These are phyloP conservation scores for Chrysoporthe puriensis DNA, from an alignment of 2,329 filamentous ascomycete genomes.

Conservation along the genomic window DNA sequence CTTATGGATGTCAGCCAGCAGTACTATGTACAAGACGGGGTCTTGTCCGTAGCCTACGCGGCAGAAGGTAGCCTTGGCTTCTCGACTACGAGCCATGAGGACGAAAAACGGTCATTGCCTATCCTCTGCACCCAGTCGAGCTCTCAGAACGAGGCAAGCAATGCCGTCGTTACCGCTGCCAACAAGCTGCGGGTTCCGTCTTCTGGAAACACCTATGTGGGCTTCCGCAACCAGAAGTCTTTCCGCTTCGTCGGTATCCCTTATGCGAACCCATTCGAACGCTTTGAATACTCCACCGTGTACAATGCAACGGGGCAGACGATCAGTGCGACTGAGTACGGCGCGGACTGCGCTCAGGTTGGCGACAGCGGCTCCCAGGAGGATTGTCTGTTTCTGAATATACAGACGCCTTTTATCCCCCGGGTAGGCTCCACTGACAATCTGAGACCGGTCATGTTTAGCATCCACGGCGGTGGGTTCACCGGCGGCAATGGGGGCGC, in stretches of 20 bases:
- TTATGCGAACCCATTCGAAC: constrained; percentile 22
- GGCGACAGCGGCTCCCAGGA: constrained; percentile 40
- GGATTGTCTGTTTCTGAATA: constrained; percentile 53
- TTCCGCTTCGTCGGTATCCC: constrained; percentile 38
- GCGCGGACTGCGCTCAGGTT: constrained; percentile 47
- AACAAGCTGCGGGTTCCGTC: constrained; percentile 19
- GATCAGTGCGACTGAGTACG: constrained; percentile 50
- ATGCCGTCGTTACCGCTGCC: constrained; percentile 38
- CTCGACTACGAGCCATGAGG: constrained; percentile 34
- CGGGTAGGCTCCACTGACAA: constrained; percentile 32
- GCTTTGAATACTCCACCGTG: constrained; percentile 44
- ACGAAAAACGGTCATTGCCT: constrained; percentile 40
- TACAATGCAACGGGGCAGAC: constrained; percentile 49
- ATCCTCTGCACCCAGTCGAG: constrained; percentile 56
- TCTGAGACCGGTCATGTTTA: constrained; percentile 53
- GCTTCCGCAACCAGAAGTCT: constrained; percentile 56
- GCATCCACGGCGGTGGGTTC: constrained; percentile 57
- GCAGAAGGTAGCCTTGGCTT: constrained; percentile 13
- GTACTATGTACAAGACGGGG: constrained; percentile 48
- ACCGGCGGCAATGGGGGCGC: constrained; percentile 40
- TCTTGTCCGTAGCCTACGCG: constrained; percentile 43
- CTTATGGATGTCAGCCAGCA: constrained; percentile 33
- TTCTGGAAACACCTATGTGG: constrained; percentile 49
- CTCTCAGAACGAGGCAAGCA: constrained; percentile 26
- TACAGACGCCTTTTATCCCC: constrained; percentile 49